A percentile compares a stretch with the other conserved stretches of the same genome.
Conservation (phyloP, 805 yeast species). For the Candida quercuum region DNA sequence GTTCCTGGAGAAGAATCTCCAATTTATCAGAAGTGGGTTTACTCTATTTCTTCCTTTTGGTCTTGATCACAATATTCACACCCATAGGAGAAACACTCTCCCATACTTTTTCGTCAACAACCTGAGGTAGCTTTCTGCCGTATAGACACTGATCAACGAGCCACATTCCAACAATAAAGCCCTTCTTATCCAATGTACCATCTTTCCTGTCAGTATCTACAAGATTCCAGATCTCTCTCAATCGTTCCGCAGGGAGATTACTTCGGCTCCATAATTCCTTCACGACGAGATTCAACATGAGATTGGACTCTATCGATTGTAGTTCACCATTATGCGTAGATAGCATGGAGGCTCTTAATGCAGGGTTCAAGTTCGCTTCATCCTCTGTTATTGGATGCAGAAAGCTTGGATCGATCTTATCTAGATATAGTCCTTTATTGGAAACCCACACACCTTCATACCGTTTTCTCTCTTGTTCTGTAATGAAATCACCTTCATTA, state of each 20-base stretch:
- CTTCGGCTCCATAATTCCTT: slow-evolving; percentile 79
- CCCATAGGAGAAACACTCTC: slow-evolving; percentile 58
- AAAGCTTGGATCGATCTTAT: slow-evolving; percentile 18
- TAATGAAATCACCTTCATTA: slow-evolving; percentile 44
- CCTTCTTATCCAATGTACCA: slow-evolving; percentile 72
- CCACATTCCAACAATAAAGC: slow-evolving; percentile 97
- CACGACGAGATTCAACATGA: slow-evolving; percentile 47
- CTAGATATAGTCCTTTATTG: slow-evolving; percentile 64
- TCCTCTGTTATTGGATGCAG: slow-evolving; percentile 14
- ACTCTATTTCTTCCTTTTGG: slow-evolving; percentile 12
- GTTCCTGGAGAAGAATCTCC: background rate
- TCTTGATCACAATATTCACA: slow-evolving; percentile 24
- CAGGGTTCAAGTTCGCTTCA: slow-evolving; percentile 19
- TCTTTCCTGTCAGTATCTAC: slow-evolving; percentile 63
- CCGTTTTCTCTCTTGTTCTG: slow-evolving; percentile 70
- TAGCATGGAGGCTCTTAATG: slow-evolving; percentile 22
- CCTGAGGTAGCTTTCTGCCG: slow-evolving; percentile 82
- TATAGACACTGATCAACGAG: slow-evolving; percentile 91
- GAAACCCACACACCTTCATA: slow-evolving; percentile 95
- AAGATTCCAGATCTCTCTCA: slow-evolving; percentile 62
- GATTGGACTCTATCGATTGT: slow-evolving; percentile 17
- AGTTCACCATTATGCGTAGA: slow-evolving; percentile 24
- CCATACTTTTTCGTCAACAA: slow-evolving; percentile 71
- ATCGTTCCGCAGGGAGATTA: slow-evolving; percentile 55
- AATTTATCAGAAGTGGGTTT: background rate